Evolutionary conservation across 257 asterid species (phyloP).

Genomic region (Ilex aquifolium): DNA sequence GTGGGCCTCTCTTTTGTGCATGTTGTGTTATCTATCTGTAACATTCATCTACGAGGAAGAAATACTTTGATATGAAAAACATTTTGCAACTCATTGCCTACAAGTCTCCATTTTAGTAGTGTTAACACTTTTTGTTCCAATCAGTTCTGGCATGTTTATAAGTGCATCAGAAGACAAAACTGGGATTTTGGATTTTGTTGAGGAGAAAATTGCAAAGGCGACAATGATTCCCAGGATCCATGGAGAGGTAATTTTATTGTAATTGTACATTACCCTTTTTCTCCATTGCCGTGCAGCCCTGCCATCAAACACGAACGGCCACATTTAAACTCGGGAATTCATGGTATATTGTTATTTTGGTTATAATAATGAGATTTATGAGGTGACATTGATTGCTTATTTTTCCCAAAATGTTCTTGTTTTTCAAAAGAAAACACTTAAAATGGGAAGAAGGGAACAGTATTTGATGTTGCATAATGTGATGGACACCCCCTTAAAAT

Average conservation of each 20-base stretch:
- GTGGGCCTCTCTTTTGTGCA: background rate
- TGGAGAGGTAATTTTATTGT: background rate
- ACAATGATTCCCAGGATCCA: background rate
- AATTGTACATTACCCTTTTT: too few relatives aligned
- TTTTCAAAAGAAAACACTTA: too few relatives aligned
- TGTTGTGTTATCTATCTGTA: background rate
- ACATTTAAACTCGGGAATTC: too few relatives aligned
- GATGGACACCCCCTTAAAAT: too few relatives aligned
- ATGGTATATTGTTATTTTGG: too few relatives aligned
- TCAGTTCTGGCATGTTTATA: slow-evolving; percentile 4
- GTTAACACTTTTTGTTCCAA: background rate
- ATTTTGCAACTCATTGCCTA: background rate
- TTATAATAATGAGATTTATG: too few relatives aligned
- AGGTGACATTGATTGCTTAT: too few relatives aligned
- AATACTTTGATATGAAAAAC: background rate
- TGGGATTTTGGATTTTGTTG: background rate
- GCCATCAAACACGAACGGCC: too few relatives aligned
- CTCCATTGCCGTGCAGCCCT: too few relatives aligned
- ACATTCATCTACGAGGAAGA: background rate
- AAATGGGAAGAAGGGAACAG: too few relatives aligned
- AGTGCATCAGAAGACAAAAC: slow-evolving; percentile 5
- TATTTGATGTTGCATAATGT: too few relatives aligned
- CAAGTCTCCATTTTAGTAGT: background rate
- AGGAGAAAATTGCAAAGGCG: background rate
- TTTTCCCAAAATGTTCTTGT: too few relatives aligned